These are phyloP conservation scores for Hymenoscyphus albidus DNA, from an alignment of 2,329 filamentous ascomycete genomes.

Conservation along the genomic window DNA sequence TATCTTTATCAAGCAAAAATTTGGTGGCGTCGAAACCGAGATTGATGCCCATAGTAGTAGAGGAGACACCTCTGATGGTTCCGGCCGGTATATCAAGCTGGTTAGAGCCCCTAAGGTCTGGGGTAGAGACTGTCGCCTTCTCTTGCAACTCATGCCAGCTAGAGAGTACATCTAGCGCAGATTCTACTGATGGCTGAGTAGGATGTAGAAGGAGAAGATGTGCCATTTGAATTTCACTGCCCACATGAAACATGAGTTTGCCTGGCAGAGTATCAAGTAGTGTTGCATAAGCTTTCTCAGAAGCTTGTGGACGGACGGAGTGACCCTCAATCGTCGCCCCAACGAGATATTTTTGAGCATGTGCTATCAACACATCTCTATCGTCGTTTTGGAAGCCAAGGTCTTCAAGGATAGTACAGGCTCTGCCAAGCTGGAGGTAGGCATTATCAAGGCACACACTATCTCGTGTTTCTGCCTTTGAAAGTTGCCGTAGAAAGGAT, in stretches of 20 bases:
- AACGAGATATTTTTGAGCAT: background rate
- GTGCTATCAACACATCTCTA: background rate
- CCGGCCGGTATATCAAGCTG: background rate
- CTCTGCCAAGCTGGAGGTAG: background rate
- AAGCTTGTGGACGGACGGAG: background rate
- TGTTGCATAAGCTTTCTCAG: background rate
- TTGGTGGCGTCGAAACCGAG: conserved; percentile 28
- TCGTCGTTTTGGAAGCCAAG: background rate
- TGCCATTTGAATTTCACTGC: conserved; percentile 7
- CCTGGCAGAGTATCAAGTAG: conserved; percentile 3
- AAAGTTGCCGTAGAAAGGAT: background rate
- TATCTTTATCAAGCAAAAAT: conserved; percentile 24
- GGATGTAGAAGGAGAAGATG: conserved; percentile 29
- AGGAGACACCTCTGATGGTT: background rate
- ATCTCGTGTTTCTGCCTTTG: background rate
- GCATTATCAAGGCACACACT: background rate
- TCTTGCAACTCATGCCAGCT: conserved; percentile 3
- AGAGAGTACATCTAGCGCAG: conserved; percentile 23
- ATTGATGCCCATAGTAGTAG: conserved; percentile 13
- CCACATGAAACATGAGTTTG: background rate
- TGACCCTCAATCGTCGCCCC: background rate
- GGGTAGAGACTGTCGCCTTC: too few relatives aligned
- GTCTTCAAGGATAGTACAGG: background rate
- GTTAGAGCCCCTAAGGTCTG: background rate
- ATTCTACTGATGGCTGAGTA: conserved; percentile 23